phyloP scores from a whole-genome alignment of 371 early-diverging fungal species.

The Capillidium heterosporum region DNA sequence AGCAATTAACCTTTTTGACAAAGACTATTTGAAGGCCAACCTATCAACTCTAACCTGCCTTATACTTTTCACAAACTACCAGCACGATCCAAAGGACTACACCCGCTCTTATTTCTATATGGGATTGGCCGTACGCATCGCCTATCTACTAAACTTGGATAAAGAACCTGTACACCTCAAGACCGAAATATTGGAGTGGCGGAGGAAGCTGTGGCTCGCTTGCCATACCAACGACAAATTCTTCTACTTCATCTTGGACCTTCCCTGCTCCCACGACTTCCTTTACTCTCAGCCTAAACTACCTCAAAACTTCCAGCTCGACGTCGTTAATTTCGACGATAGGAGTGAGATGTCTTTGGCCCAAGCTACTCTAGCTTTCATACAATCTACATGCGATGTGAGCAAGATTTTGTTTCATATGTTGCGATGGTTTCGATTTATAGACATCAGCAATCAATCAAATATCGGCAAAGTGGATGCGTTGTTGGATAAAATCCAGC shows the following conservation, averaged over 20 bases:
- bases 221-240: conserved; percentile 2
- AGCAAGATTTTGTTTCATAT: background rate
- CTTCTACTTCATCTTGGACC: background rate
- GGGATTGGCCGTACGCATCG: background rate
- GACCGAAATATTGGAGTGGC: background rate
- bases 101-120: background rate
- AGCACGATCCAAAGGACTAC: background rate
- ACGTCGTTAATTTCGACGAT: no score
- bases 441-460: background rate
- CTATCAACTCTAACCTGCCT: background rate
- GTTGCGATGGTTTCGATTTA: background rate
- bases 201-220: background rate
- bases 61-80: background rate
- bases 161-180: background rate
- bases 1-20: background rate
- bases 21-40: no score
- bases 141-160: background rate
- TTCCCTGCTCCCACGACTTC: background rate
- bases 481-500: no score
- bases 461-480: no score
- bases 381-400: no score
- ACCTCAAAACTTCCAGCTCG: no score
- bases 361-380: no score
- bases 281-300: background rate
- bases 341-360: no score